phyloP scores from a whole-genome alignment of 495 filamentous ascomycete genomes.

The Oidiodendron maius region DNA sequence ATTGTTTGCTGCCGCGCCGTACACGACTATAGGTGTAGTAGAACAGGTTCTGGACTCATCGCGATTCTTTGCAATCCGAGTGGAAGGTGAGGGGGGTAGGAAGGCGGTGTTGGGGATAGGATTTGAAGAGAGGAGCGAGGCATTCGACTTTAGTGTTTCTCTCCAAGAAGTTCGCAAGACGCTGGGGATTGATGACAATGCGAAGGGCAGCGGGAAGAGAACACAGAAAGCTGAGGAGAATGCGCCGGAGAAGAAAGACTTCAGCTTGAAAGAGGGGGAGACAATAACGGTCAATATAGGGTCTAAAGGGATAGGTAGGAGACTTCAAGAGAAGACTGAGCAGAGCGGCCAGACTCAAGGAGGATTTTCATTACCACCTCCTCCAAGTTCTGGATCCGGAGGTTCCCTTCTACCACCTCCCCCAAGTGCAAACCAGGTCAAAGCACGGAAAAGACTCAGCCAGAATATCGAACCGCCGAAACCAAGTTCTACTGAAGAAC shows the following conservation, averaged over 20 bases:
- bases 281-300: conserved; percentile 76
- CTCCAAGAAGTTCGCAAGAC: conserved; percentile 64
- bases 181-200: conserved; percentile 34
- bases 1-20: conserved; percentile 76
- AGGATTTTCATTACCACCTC: conserved; percentile 48
- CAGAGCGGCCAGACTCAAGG: conserved; percentile 21
- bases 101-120: conserved; percentile 78
- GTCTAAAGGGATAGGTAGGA: conserved; percentile 38
- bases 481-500: conserved; percentile 34
- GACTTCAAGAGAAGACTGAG: conserved; percentile 20
- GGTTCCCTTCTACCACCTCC: conserved; percentile 49
- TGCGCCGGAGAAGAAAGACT: conserved; percentile 52
- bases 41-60: conserved; percentile 67
- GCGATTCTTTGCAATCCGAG: conserved; percentile 76
- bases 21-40: conserved; percentile 50
- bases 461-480: conserved; percentile 20
- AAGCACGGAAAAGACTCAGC: conserved; percentile 42
- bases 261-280: conserved; percentile 76
- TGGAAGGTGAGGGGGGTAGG: conserved; percentile 58
- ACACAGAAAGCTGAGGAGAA: conserved; percentile 21
- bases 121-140: conserved; percentile 77
- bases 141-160: conserved; percentile 77
- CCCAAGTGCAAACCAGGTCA: conserved; percentile 49
- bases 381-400: conserved; percentile 26
- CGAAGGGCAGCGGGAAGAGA: conserved; percentile 21